These are phyloP conservation scores for Silene vulgaris DNA, from an alignment of 179 eudicot genomes.

Conservation along the genomic window DNA sequence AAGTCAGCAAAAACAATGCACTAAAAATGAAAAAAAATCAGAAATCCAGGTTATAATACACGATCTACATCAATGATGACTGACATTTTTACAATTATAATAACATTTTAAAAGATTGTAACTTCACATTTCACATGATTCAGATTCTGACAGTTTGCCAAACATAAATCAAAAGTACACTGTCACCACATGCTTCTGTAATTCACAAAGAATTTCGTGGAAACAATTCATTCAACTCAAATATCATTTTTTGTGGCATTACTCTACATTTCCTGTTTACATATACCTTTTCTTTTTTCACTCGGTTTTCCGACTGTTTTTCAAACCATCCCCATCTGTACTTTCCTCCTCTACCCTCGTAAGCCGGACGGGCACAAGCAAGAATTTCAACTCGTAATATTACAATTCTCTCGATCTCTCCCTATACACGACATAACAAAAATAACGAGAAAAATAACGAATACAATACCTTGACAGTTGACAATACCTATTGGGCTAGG, in stretches of 20 bases:
- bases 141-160: slow-evolving; percentile 21
- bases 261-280: slow-evolving; percentile 34
- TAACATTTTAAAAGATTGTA: slow-evolving; percentile 24
- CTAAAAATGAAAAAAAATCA: neutral
- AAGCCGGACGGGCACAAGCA: slow-evolving; percentile 28
- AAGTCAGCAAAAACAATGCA: slow-evolving; percentile 15
- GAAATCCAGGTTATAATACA: neutral
- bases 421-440: slow-evolving; percentile 49
- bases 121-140: slow-evolving; percentile 25
- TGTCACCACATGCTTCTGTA: slow-evolving; percentile 21
- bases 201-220: slow-evolving; percentile 25
- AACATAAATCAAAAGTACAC: slow-evolving; percentile 18
- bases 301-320: neutral
- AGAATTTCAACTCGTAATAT: slow-evolving; percentile 41
- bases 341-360: slow-evolving; percentile 21
- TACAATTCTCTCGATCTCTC: slow-evolving; percentile 48
- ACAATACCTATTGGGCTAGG: slow-evolving; percentile 9
- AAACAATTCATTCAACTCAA: slow-evolving; percentile 32
- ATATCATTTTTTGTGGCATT: slow-evolving; percentile 23
- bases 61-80: slow-evolving; percentile 23
- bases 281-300: neutral
- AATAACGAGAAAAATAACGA: slow-evolving; percentile 14
- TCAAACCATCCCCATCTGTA: slow-evolving; percentile 26
- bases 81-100: slow-evolving; percentile 23
- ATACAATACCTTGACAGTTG: slow-evolving; percentile 7